These are phyloP conservation scores for Gracilaria caudata DNA, from an alignment of 23 red algal species.

Conservation along the genomic window DNA sequence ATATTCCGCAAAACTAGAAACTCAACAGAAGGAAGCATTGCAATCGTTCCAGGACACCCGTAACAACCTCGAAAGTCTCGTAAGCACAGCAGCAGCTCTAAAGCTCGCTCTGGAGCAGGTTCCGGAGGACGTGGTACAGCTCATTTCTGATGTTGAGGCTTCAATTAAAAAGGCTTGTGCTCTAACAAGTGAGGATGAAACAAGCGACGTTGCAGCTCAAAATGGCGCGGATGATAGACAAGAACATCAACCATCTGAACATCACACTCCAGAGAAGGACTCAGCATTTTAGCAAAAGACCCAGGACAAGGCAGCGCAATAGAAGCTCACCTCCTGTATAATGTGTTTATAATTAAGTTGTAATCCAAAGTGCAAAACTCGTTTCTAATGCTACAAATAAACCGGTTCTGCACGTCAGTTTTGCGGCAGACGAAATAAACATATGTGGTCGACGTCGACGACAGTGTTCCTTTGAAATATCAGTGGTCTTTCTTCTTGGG, in stretches of 20 bases:
- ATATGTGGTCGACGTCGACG: too few species aligned
- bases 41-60: not conserved
- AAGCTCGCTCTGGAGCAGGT: constrained; percentile 28
- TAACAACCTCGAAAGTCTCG: constrained; percentile 12
- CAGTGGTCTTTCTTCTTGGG: too few species aligned
- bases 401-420: too few species aligned
- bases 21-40: constrained; percentile 37
- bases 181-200: not conserved
- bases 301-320: not conserved
- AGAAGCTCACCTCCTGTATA: not conserved
- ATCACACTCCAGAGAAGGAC: not conserved
- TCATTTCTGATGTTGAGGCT: constrained; percentile 31
- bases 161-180: not conserved
- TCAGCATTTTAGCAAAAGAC: not conserved
- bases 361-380: too few species aligned
- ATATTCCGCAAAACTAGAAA: constrained; percentile 57
- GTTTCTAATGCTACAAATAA: too few species aligned
- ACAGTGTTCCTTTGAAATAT: too few species aligned
- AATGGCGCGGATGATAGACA: not conserved
- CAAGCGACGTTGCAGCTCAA: not conserved
- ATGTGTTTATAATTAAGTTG: constrained; percentile 5
- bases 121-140: constrained; percentile 20
- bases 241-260: not conserved
- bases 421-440: too few species aligned
- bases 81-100: constrained; percentile 28